phyloP scores from a whole-genome alignment of 306 rosid species.

The Vigna angularis region DNA sequence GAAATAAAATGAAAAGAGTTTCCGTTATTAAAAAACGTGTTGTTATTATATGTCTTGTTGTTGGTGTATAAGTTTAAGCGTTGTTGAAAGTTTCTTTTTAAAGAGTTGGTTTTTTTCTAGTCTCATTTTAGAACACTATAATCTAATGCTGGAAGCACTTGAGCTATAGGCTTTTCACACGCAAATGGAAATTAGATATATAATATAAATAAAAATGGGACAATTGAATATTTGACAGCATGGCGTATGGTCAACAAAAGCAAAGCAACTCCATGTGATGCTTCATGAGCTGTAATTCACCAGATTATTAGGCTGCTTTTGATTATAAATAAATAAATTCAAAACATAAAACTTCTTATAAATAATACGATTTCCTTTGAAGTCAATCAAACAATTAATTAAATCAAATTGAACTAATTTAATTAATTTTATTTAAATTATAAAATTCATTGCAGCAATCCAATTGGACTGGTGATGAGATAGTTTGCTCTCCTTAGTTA shows the following conservation, averaged over 20 bases:
- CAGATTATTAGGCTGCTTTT: too few relatives aligned
- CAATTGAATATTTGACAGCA: not conserved
- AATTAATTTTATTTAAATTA: too few relatives aligned
- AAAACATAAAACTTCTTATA: too few relatives aligned
- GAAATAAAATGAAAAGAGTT: not conserved
- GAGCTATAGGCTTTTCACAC: not conserved
- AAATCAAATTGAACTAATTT: too few relatives aligned
- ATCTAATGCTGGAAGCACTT: not conserved
- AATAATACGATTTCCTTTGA: too few relatives aligned
- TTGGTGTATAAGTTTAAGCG: not conserved
- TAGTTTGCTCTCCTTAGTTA: too few relatives aligned
- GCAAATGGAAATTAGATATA: not conserved
- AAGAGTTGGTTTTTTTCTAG: not conserved
- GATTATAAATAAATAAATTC: too few relatives aligned
- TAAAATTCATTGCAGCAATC: too few relatives aligned
- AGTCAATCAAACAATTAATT: too few relatives aligned
- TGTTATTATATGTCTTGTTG: not conserved
- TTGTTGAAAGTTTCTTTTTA: constrained; percentile 7
- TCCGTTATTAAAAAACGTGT: not conserved
- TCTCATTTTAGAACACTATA: not conserved
- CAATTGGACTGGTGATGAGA: too few relatives aligned
- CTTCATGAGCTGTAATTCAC: not conserved
- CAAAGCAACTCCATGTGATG: constrained; percentile 31
- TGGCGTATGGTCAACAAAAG: constrained; percentile 1
- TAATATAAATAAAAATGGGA: not conserved